These are phyloP conservation scores for Rhytidiadelphus loreus DNA, from an alignment of 225 moss, liverwort and hornwort species.

Conservation along the genomic window DNA sequence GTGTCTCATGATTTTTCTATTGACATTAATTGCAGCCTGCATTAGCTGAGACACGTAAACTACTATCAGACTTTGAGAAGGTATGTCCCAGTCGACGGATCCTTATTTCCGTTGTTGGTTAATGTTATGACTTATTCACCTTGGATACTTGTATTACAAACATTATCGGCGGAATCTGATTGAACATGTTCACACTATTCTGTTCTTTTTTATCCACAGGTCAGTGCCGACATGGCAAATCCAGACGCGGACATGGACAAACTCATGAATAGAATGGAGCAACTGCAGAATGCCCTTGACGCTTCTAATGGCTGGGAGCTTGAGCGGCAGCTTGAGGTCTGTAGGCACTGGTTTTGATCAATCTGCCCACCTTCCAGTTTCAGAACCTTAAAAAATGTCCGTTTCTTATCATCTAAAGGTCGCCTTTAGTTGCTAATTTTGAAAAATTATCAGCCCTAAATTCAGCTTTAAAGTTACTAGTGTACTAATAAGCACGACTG, in stretches of 20 bases:
- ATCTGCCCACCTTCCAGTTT: background rate
- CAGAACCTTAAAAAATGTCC: background rate
- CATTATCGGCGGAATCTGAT: background rate
- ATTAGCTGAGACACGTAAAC: slow-evolving; percentile 61
- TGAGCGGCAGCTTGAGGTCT: slow-evolving; percentile 82
- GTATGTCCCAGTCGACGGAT: slow-evolving; percentile 6
- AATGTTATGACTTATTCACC: background rate
- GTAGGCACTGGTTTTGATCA: background rate
- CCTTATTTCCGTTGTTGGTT: background rate
- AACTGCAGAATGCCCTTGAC: slow-evolving; percentile 80
- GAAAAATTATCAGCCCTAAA: background rate
- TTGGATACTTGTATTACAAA: background rate
- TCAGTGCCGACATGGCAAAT: slow-evolving; percentile 84
- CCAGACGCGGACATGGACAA: slow-evolving; percentile 89
- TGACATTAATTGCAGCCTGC: slow-evolving; percentile 50
- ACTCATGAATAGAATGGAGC: slow-evolving; percentile 87
- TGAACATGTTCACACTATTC: background rate
- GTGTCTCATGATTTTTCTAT: background rate
- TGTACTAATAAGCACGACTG: background rate
- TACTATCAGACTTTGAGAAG: slow-evolving; percentile 79
- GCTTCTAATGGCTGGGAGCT: slow-evolving; percentile 97
- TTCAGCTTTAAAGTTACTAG: background rate
- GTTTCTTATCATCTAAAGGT: background rate
- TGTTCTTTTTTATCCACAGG: slow-evolving; percentile 19
- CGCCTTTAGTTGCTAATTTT: background rate